Percentiles rank a stretch among this genome's conserved stretches.
Conservation (phyloP, 805 yeast genomes). For the Saturnispora diversa region DNA sequence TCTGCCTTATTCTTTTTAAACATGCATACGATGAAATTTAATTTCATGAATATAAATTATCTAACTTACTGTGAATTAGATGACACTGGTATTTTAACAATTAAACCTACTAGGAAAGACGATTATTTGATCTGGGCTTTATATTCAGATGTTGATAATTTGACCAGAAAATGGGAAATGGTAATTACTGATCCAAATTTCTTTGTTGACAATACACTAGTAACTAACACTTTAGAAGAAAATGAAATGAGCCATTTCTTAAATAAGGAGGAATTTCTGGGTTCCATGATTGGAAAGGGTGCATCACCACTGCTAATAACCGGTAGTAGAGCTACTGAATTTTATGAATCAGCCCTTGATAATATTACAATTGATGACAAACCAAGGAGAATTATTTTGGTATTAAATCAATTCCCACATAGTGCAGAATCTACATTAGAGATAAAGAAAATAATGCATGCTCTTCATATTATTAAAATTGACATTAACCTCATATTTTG, state of each 20-base stretch:
- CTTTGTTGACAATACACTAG: constrained; percentile 19
- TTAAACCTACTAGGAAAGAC: constrained; percentile 10
- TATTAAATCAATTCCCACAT: constrained; percentile 23
- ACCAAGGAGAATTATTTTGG: constrained; percentile 24
- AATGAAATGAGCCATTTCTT: constrained; percentile 19
- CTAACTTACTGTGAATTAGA: constrained; percentile 15
- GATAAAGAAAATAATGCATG: constrained; percentile 25
- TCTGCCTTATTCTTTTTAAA: constrained; percentile 20
- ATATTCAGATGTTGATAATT: neutral
- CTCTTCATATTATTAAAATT: constrained; percentile 25
- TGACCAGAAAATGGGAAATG: constrained; percentile 26
- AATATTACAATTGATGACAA: constrained; percentile 20
- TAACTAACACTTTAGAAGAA: constrained; percentile 24
- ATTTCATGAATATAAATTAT: constrained; percentile 15
- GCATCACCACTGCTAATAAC: no score
- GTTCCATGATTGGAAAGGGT: no score
- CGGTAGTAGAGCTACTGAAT: constrained; percentile 27
- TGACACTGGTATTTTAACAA: neutral
- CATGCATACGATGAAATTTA: constrained; percentile 6
- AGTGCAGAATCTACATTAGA: constrained; percentile 19
- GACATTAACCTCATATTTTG: constrained; percentile 22
- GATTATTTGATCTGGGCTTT: constrained; percentile 3
- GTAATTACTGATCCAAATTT: constrained; percentile 22
- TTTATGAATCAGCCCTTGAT: constrained; percentile 25
- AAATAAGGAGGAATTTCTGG: no score